Evolutionary conservation across 148 eudicot species (phyloP), one percentile per base, ranked within the genome.

Genomic region (Rhododendron ferrugineum): DNA sequence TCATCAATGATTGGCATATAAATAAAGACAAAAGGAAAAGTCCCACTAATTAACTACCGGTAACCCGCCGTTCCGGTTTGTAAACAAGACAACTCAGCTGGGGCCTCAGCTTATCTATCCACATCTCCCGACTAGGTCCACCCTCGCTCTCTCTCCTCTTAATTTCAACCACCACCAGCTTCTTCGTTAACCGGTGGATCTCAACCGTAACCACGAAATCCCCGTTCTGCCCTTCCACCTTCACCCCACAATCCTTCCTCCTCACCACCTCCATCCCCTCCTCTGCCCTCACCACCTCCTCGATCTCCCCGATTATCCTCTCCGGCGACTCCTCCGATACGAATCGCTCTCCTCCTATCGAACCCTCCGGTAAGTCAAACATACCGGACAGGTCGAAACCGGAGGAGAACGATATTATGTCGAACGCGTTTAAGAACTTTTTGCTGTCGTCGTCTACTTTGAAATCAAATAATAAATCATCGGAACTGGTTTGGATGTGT

Each of bases 321-420:
- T 87, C 91, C 75, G 92, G 90, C 22, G 85, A 36, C 89, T 87
- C 91, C 2, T 58, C 84, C 9, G 97, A 89, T 6, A 93, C 54
- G 86, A 92, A 93, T 9, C 91, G 58, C 84, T 96, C 98, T 3
- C 86, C 54, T 0, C 54, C 40, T 2, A 60, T 80, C 20, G 82
- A 80, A 56, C 22, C 44, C 2, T n/a, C 86, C n/a, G 84, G 32
- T 30, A 87, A 52, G 36, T 79, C 26, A 30, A 96, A 92, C 87
- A 96, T 83, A 23, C 95, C 93, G 16, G 98, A 89, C 15, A 93
- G 58, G 80, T 91, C 88, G 32, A 90, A 89, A 10, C 96, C 95
- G 1, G 92, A 80, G 3, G 98, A 94, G 73, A 85, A 90, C 56
- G 95, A 92, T 0, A 96, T 96, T 46, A 96, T 86, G 84, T 96